phyloP scores from a whole-genome alignment of 768 basidiomycete species.

The Phanerodontia chrysosporium region DNA sequence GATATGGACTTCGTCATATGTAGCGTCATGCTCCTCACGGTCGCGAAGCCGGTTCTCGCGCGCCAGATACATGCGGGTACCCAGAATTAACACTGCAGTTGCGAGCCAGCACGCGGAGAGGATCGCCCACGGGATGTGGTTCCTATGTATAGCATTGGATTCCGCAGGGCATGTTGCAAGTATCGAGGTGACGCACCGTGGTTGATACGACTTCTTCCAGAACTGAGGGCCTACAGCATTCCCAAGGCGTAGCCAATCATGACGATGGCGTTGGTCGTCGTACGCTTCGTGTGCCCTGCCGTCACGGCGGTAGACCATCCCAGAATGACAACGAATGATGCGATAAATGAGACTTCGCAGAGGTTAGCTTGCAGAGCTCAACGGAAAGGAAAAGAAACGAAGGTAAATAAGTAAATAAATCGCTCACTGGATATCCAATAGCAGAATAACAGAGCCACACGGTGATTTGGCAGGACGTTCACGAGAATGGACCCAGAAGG shows the following conservation, averaged over 20 bases:
- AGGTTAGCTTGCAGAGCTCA: neutral
- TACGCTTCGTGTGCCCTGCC: conserved; percentile 74
- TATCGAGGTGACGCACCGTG: conserved; percentile 41
- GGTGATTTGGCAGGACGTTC: conserved; percentile 59
- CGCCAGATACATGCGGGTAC: conserved; percentile 54
- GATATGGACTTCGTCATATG: conserved; percentile 60
- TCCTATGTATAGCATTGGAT: too few relatives aligned
- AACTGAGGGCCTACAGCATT: conserved; percentile 74
- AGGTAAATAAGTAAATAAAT: too few relatives aligned
- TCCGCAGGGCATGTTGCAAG: neutral
- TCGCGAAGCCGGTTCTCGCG: conserved; percentile 63
- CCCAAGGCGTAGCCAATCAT: conserved; percentile 72
- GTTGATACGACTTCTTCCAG: conserved; percentile 70
- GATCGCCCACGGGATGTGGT: conserved; percentile 73
- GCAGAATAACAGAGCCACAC: conserved; percentile 66
- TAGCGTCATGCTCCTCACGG: conserved; percentile 43
- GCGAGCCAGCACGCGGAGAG: conserved; percentile 57
- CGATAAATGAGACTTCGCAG: conserved; percentile 57
- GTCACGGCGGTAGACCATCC: conserved; percentile 67
- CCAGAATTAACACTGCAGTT: conserved; percentile 52
- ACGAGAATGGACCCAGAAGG: conserved; percentile 65
- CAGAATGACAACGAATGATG: conserved; percentile 67
- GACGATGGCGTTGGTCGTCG: conserved; percentile 72
- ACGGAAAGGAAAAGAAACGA: conserved; percentile 16
- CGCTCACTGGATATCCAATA: conserved; percentile 76